Evolutionary conservation across 331 rosid genomes (phyloP).

Genomic region (Telfairia occidentalis): DNA sequence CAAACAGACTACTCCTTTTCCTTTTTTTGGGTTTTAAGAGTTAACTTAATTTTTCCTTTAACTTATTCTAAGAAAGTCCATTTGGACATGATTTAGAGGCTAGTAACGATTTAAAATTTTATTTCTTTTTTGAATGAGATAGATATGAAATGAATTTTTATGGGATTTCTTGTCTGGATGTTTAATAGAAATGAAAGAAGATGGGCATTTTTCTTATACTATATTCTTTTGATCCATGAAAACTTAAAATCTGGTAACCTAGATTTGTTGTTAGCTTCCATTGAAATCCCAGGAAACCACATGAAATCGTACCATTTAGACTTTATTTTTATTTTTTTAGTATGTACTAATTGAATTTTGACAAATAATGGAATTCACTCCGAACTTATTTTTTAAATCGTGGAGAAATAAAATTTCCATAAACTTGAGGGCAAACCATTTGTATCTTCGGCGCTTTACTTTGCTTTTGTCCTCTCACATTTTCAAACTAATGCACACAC

Average conservation of each 20-base stretch:
- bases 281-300: background rate
- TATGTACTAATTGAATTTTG: background rate
- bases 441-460: background rate
- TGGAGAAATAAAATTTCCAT: background rate
- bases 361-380: background rate
- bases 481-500: background rate
- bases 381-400: background rate
- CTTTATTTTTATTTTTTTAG: background rate
- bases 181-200: background rate
- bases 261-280: background rate
- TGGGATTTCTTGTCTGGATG: background rate
- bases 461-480: background rate
- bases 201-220: background rate
- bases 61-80: background rate
- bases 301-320: background rate
- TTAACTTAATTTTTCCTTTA: background rate
- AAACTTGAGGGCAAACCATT: background rate
- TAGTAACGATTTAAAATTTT: background rate
- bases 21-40: background rate
- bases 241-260: background rate
- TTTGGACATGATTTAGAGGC: background rate
- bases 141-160: background rate
- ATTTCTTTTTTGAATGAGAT: background rate
- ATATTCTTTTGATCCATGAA: background rate
- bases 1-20: background rate